These are phyloP conservation scores for Skeletonema menzelii DNA, from an alignment of 108 stramenopile species.

Conservation along the genomic window DNA sequence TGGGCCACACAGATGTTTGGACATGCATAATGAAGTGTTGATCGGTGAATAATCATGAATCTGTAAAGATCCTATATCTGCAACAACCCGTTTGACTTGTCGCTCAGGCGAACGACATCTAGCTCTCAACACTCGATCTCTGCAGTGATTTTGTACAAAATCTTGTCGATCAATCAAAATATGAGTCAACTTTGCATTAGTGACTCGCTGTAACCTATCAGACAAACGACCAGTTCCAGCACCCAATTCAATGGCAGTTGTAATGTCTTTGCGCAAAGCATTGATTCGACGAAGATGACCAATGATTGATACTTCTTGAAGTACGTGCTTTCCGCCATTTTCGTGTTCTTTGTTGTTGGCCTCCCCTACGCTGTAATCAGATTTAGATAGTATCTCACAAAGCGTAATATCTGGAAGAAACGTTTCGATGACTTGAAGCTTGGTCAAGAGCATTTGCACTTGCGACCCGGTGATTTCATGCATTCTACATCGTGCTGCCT, in stretches of 20 bases:
- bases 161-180: conserved; percentile 25
- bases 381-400: not conserved
- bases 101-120: not conserved
- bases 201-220: conserved; percentile 13
- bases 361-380: not conserved
- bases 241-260: conserved; percentile 16
- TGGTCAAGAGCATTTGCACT: conserved; percentile 20
- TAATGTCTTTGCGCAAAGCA: not conserved
- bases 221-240: conserved; percentile 27
- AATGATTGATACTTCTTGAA: conserved; percentile 26
- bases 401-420: conserved; percentile 4
- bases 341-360: not conserved
- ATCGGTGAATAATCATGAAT: not conserved
- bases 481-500: not conserved
- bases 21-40: conserved; percentile 15
- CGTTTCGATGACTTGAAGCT: conserved; percentile 13
- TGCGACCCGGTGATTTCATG: conserved; percentile 5
- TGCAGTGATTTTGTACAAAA: conserved; percentile 16
- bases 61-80: conserved; percentile 10
- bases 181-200: conserved; percentile 4
- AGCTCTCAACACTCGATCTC: conserved; percentile 16
- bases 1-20: conserved; percentile 33
- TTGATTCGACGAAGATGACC: conserved; percentile 25
- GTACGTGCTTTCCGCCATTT: conserved; percentile 18
- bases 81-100: not conserved